Evolutionary conservation across 306 rosid species (phyloP), one percentile per base, ranked within the genome.

Genomic region (Trifolium repens): DNA sequence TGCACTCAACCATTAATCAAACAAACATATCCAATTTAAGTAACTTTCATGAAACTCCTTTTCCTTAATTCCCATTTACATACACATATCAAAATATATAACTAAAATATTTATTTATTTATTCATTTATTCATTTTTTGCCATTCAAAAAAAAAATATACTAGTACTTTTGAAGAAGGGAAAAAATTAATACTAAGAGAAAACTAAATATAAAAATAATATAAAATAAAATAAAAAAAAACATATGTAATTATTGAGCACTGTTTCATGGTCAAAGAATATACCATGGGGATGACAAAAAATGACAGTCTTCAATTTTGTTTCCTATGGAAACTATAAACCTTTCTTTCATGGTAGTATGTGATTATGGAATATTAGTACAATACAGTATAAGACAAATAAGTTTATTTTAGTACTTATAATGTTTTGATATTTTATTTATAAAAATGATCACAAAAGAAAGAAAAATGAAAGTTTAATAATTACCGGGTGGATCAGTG

Each of bases 401-500:
- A 11, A 49, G 8, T 53, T 19, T 27, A 49, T 49, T 47, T 47
- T 47, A 35, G 5, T 35, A 17, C 19, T 17, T 17, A 43, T 43
- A 43, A 43, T 43, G 49, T 43, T 43, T 43, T 13, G 32, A 27
- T 27, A 27, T 27, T 27, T 27, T 27, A 27, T 27, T 27, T 27
- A 27, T 27, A 3, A 43, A 3, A 46, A 12, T 12, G 52, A 46
- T 46, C 52, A 46, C 47, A 10, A 43, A 43, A 43, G 47, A 13
- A 46, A 14, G 0, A 43, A 10, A 44, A 44, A 3, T 9, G 2
- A 44, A 44, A 3, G 49, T 44, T 2, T 3, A 43, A 44, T 12
- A 46, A 46, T 22, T 67, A 81, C 90, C 88, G 37, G 94, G 74
- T 24, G 86, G 84, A 80, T 66, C 69, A 59, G 55, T 72, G 42